A percentile compares a stretch with the other conserved stretches of the same genome.
phyloP scores from a whole-genome alignment of 495 filamentous ascomycete genomes.

The Usnea hakonensis region DNA sequence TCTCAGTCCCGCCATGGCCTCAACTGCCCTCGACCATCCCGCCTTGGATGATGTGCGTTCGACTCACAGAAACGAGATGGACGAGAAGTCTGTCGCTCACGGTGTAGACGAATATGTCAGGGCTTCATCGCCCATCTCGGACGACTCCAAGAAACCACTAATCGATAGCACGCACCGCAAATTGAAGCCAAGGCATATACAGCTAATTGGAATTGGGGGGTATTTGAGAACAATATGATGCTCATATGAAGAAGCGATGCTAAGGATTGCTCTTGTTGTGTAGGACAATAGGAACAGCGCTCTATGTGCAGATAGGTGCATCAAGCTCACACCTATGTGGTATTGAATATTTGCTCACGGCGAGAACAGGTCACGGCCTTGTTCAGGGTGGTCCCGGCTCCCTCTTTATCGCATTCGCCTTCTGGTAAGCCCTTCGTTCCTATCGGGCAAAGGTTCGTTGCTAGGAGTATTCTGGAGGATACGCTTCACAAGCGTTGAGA shows the following conservation, averaged over 20 bases:
- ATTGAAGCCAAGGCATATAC: constrained; percentile 59
- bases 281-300: constrained; percentile 59
- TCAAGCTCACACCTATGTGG: neutral
- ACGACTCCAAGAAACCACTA: constrained; percentile 14
- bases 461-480: neutral
- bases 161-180: constrained; percentile 48
- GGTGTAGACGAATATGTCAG: constrained; percentile 10
- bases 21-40: constrained; percentile 2
- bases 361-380: constrained; percentile 39
- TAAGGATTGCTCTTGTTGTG: neutral
- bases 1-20: neutral
- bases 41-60: neutral
- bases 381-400: constrained; percentile 67
- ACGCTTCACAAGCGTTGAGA: neutral
- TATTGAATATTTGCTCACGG: neutral
- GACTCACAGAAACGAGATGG: neutral
- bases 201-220: constrained; percentile 69
- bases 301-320: constrained; percentile 63
- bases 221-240: neutral
- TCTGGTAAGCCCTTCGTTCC: constrained; percentile 44
- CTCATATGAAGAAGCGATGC: neutral
- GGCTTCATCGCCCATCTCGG: constrained; percentile 4
- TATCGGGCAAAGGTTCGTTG: neutral
- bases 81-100: constrained; percentile 5
- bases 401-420: constrained; percentile 67